Base-by-base conservation (phyloP, 1,284 basidiomycete genomes). In the Cutaneotrichosporon cyanovorans region DNA sequence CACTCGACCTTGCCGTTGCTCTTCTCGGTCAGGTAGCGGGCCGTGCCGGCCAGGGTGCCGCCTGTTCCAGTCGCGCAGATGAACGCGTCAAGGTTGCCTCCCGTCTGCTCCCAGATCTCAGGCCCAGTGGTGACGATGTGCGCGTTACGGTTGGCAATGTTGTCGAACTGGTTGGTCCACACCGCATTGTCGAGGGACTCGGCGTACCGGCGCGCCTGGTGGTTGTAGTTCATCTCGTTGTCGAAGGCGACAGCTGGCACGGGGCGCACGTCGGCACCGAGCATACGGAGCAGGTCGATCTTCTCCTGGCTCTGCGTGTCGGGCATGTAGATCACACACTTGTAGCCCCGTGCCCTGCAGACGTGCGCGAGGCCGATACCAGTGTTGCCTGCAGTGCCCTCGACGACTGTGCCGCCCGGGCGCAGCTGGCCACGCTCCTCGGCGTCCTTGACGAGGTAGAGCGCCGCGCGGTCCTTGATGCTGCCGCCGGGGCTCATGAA, bases 151-250 rank as follows among this genome's bases (percentile, higher is more conserved):
- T 98, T 98, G 14, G 87, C 87, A 10, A 76, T 80, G 72, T 96
- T 96, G 74, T 97, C 92, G 66, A 97, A 97, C 73, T 98, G 93
- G 75, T 98, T 85, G n/a, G 91, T 97, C 93, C 95, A 99, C 50
- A 97, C 81, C 18, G 91, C 85, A 65, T 96, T 96, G n/a, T 82
- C 78, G 28, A 85, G 74, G n/a, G 74, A 72, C 45, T 82, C 78
- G 37, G 93, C 93, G 59, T 84, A 88, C 53, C 90, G 84, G 43
- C 83, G 81, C 25, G 95, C 95, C 74, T 93, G 93, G 75, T 98
- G 95, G 73, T 98, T 99, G 78, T 97, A 99, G 75, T 99, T 99
- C 54, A 80, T 74, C 9, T 91, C 90, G 73, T 99, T 85, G 64
- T 97, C 92, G 65, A 88, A 98, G 2, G 93, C 84, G 30, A 98